These are phyloP conservation scores for Colletotrichum shisoi DNA, from an alignment of 2,329 filamentous ascomycete species.

Conservation along the genomic window DNA sequence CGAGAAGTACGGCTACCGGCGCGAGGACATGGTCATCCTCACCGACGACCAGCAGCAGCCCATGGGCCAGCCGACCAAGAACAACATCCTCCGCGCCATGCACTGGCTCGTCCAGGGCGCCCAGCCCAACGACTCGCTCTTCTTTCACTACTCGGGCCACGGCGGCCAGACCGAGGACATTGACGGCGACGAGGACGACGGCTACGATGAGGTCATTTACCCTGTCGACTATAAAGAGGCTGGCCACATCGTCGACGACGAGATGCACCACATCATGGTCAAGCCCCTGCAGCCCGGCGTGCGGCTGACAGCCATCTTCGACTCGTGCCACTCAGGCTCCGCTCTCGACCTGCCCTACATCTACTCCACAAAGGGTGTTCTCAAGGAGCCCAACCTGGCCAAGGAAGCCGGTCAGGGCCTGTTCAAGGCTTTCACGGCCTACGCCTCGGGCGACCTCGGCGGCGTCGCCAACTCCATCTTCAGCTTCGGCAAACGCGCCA, in stretches of 20 bases:
- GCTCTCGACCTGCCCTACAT: constrained; percentile 80
- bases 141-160: constrained; percentile 81
- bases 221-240: constrained; percentile 74
- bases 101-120: constrained; percentile 77
- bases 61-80: constrained; percentile 75
- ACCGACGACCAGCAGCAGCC: constrained; percentile 78
- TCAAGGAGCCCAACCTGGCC: constrained; percentile 82
- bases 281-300: constrained; percentile 80
- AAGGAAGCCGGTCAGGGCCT: constrained; percentile 80
- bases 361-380: constrained; percentile 79
- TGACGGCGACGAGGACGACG: constrained; percentile 80
- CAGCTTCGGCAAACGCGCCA: constrained; percentile 81
- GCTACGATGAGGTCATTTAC: constrained; percentile 80
- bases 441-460: constrained; percentile 82
- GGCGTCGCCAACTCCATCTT: constrained; percentile 83
- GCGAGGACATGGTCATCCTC: constrained; percentile 81
- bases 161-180: constrained; percentile 77
- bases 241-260: constrained; percentile 80
- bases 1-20: constrained; percentile 72
- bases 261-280: constrained; percentile 82
- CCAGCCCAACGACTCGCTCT: constrained; percentile 76
- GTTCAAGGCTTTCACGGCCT: constrained; percentile 76
- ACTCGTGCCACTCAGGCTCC: constrained; percentile 81
- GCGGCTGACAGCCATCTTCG: constrained; percentile 82
- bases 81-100: constrained; percentile 78